Percentiles rank a stretch among this genome's conserved stretches.
Evolutionary conservation across 495 filamentous ascomycete species (phyloP).

Genomic region (Alectoria sarmentosa): DNA sequence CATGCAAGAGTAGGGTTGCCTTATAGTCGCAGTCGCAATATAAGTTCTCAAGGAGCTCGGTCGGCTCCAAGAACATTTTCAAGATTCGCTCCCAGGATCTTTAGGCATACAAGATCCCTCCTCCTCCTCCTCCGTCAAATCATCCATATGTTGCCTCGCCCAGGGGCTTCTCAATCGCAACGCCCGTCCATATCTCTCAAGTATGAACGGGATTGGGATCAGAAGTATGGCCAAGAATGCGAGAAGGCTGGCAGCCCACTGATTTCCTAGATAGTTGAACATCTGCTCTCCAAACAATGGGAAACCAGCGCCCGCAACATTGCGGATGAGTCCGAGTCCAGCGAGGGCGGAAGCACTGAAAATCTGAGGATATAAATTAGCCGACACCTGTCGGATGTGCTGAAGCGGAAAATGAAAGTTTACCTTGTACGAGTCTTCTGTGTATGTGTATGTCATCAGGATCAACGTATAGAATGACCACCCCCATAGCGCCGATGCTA

Average conservation of each 20-base stretch:
- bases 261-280: conserved; percentile 58
- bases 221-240: conserved; percentile 46
- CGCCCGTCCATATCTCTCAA: conserved; percentile 32
- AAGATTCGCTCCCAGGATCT: background rate
- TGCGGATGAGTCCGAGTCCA: conserved; percentile 37
- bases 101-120: conserved; percentile 14
- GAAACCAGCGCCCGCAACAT: conserved; percentile 40
- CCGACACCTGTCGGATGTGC: background rate
- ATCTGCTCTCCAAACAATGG: conserved; percentile 45
- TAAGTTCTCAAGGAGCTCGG: background rate
- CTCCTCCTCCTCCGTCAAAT: conserved; percentile 20
- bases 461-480: conserved; percentile 34
- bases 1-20: background rate
- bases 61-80: background rate
- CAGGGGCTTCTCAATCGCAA: conserved; percentile 38
- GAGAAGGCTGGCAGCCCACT: conserved; percentile 54
- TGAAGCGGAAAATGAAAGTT: background rate
- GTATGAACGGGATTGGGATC: conserved; percentile 45
- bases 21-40: background rate
- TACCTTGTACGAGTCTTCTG: conserved; percentile 29
- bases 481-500: conserved; percentile 38
- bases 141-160: conserved; percentile 39
- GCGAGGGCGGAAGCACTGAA: conserved; percentile 39
- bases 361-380: conserved; percentile 5
- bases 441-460: conserved; percentile 30